These are phyloP conservation scores for Colletotrichum tabaci DNA, from an alignment of 2,329 filamentous ascomycete species.

Conservation along the genomic window DNA sequence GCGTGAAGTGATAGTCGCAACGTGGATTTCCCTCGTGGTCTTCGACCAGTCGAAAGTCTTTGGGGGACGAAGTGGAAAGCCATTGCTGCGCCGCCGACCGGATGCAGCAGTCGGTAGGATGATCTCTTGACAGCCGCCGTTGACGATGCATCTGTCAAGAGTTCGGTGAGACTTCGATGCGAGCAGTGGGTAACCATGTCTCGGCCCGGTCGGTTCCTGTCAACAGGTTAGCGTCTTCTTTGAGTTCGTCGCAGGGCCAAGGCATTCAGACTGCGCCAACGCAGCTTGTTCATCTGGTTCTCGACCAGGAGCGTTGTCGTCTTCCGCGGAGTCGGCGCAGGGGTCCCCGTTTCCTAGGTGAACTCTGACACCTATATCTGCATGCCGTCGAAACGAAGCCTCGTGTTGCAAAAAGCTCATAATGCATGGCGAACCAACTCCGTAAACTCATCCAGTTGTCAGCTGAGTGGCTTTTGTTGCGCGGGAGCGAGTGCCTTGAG, in stretches of 20 bases:
- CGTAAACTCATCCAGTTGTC: neutral
- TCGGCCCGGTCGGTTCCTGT: neutral
- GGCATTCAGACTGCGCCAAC: neutral
- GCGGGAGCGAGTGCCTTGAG: neutral
- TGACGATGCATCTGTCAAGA: neutral
- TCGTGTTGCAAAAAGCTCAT: neutral
- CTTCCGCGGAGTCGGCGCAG: neutral
- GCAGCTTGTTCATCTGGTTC: neutral
- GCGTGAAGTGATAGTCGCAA: neutral
- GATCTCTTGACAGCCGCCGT: too few species aligned
- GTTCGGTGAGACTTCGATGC: neutral
- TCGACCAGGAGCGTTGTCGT: constrained; percentile 18
- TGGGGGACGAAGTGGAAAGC: neutral
- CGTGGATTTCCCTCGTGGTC: neutral
- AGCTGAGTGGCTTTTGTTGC: neutral
- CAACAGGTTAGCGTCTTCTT: neutral
- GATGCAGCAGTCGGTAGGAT: neutral
- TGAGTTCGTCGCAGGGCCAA: neutral
- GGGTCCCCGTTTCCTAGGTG: neutral
- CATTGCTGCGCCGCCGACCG: neutral
- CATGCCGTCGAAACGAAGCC: neutral
- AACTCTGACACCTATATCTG: too few species aligned
- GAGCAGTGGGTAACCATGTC: too few species aligned
- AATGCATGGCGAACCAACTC: neutral
- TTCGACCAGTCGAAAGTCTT: neutral